Evolutionary conservation across 2,329 filamentous ascomycete genomes (phyloP), one percentile per base, ranked within the genome.

Genomic region (Nothopassalora personata): DNA sequence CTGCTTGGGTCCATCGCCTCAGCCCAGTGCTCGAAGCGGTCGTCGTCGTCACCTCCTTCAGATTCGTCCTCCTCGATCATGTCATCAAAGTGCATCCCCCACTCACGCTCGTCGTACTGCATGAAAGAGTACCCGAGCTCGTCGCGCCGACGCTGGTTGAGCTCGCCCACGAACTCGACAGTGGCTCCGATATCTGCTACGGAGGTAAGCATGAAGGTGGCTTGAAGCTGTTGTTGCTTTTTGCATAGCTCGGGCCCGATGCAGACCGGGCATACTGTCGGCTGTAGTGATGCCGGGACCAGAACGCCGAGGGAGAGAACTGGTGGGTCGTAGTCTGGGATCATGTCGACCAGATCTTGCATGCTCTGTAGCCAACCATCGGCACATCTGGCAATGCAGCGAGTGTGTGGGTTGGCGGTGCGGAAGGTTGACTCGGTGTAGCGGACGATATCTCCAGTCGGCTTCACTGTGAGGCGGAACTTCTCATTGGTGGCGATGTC

Each of bases 31-130:
- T 69, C 58, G 30, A 57, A 70, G 1, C 58, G 60, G 18, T 46
- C 33, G 10, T 58, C 62, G 30, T 58, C 51, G 13, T 34, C 51
- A 4, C 34, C 55, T 7, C 57, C 55, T 10, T 36, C 59, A 4
- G 58, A 54, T 19, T 57, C 59, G 15, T 66, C 64, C 36, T 58
- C 54, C 11, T 54, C 30, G 63, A 66, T 65, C 49, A 70, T 68
- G 23, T 66, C 67, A 53, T 70, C 69, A 9, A 52, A 54, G n/a
- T 43, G 54, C 13, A 60, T 51, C 9, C 65, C 67, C 66, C 67
- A 70, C 53, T 66, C 58, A 11, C 68, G 64, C 65, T 70, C 68
- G 45, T 71, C 68, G 47, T 68, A 66, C 27, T 71, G 67, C 15
- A 51, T 36, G 60, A 66, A 66, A 4, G 45, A n/a, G 48, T 68